Conservation (phyloP, 192 early-diverging fungal species). For the Dispira simplex region DNA sequence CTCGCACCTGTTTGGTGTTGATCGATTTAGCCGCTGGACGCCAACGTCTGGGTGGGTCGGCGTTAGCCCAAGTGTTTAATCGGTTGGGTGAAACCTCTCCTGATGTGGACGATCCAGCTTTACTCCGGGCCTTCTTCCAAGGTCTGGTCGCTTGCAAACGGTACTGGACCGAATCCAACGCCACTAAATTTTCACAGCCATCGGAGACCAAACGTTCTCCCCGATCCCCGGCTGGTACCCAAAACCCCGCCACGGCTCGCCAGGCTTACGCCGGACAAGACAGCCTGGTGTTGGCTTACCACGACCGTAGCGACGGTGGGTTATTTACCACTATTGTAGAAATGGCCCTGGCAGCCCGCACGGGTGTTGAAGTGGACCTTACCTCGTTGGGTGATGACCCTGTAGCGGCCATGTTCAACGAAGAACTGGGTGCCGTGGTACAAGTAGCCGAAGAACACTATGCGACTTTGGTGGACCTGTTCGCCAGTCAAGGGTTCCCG, state of each 20-base stretch:
- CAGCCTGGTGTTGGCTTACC: conserved; percentile 75
- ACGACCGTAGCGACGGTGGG: conserved; percentile 98
- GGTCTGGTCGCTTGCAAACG: conserved; percentile 36
- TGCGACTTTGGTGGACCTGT: conserved; percentile 29
- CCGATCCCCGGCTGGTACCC: background rate
- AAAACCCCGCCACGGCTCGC: background rate
- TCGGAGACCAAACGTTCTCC: background rate
- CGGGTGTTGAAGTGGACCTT: conserved; percentile 61
- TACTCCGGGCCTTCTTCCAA: conserved; percentile 68
- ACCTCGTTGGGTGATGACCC: conserved; percentile 22
- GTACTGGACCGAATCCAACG: conserved; percentile 16
- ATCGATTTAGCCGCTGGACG: conserved; percentile 75
- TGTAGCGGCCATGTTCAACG: conserved; percentile 74
- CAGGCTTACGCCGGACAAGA: conserved; percentile 14
- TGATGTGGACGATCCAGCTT: conserved; percentile 63
- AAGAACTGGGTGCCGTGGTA: conserved; percentile 95
- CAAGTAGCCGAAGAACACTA: conserved; percentile 55
- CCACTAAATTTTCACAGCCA: conserved; percentile 12
- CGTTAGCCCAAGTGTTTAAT: conserved; percentile 89
- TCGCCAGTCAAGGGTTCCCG: conserved; percentile 38
- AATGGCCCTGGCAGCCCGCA: conserved; percentile 94
- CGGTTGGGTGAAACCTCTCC: conserved; percentile 62
- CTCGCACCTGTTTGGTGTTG: conserved; percentile 53
- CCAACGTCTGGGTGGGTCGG: conserved; percentile 83
- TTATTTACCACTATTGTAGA: conserved; percentile 82